Conservation (phyloP, 768 basidiomycete species). For the Tricholoma terreum region DNA sequence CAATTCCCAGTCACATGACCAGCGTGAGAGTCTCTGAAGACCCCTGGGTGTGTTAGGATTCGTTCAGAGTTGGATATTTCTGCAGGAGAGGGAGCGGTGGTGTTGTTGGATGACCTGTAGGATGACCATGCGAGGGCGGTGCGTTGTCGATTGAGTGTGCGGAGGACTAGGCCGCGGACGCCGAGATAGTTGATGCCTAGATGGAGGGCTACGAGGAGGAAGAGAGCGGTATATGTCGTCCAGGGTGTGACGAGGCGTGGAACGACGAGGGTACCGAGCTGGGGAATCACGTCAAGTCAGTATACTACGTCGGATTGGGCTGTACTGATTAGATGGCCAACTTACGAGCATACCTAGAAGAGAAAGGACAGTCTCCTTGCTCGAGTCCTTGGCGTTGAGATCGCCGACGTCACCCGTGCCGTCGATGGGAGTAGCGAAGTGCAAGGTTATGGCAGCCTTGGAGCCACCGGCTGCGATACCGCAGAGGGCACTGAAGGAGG, state of each 20-base stretch:
- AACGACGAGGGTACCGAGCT: slow-evolving; percentile 62
- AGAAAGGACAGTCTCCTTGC: slow-evolving; percentile 68
- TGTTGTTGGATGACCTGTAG: slow-evolving; percentile 27
- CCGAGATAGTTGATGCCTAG: slow-evolving; percentile 58
- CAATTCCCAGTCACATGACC: slow-evolving; percentile 41
- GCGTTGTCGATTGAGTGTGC: slow-evolving; percentile 60
- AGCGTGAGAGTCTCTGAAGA: slow-evolving; percentile 35
- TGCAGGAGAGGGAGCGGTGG: slow-evolving; percentile 28
- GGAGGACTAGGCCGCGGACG: slow-evolving; percentile 54
- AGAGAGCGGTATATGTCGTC: slow-evolving; percentile 49
- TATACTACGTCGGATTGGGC: background rate
- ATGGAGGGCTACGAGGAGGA: slow-evolving; percentile 51
- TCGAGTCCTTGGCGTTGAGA: slow-evolving; percentile 68
- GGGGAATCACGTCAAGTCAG: background rate
- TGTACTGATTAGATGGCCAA: background rate
- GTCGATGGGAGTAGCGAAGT: slow-evolving; percentile 52
- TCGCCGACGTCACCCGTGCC: slow-evolving; percentile 66
- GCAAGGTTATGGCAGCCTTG: slow-evolving; percentile 64
- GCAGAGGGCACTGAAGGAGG: slow-evolving; percentile 56
- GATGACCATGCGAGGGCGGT: slow-evolving; percentile 48
- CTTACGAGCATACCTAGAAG: slow-evolving; percentile 66
- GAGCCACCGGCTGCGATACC: slow-evolving; percentile 66
- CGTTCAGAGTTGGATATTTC: slow-evolving; percentile 41
- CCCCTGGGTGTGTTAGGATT: slow-evolving; percentile 39
- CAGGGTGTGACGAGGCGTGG: slow-evolving; percentile 47